Conservation (phyloP, 148 eudicot species). For the Rhododendron ferrugineum region DNA sequence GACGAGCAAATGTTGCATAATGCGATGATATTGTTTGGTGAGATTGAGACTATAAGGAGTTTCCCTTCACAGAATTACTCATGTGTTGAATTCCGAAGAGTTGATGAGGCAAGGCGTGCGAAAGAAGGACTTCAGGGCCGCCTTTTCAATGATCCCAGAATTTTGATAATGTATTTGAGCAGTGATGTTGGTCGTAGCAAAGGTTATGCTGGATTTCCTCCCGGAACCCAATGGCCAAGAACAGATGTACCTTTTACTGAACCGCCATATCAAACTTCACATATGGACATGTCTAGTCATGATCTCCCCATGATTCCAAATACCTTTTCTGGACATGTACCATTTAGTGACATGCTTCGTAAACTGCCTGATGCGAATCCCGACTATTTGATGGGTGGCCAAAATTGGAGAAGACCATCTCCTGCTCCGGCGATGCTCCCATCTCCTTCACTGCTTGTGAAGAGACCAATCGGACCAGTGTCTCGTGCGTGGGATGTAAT, state of each 20-base stretch:
- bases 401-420: conserved; percentile 55
- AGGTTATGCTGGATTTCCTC: conserved; percentile 33
- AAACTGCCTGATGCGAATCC: conserved; percentile 31
- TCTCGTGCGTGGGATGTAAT: conserved; percentile 68
- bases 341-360: conserved; percentile 33
- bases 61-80: conserved; percentile 48
- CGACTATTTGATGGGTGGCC: conserved; percentile 36
- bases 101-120: conserved; percentile 73
- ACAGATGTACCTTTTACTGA: conserved; percentile 39
- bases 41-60: conserved; percentile 62
- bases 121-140: conserved; percentile 31
- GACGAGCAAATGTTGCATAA: conserved; percentile 73
- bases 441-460: conserved; percentile 35
- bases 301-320: conserved; percentile 18
- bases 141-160: conserved; percentile 73
- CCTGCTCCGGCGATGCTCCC: conserved; percentile 49
- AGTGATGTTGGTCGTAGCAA: conserved; percentile 47
- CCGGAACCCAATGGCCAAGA: conserved; percentile 46
- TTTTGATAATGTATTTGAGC: conserved; percentile 55
- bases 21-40: conserved; percentile 80
- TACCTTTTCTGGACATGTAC: conserved; percentile 32
- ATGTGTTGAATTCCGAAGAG: conserved; percentile 80
- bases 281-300: conserved; percentile 35
- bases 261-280: conserved; percentile 33
- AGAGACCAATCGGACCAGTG: conserved; percentile 31